phyloP scores from a whole-genome alignment of 371 early-diverging fungal genomes.

The Mucor circinelloides region DNA sequence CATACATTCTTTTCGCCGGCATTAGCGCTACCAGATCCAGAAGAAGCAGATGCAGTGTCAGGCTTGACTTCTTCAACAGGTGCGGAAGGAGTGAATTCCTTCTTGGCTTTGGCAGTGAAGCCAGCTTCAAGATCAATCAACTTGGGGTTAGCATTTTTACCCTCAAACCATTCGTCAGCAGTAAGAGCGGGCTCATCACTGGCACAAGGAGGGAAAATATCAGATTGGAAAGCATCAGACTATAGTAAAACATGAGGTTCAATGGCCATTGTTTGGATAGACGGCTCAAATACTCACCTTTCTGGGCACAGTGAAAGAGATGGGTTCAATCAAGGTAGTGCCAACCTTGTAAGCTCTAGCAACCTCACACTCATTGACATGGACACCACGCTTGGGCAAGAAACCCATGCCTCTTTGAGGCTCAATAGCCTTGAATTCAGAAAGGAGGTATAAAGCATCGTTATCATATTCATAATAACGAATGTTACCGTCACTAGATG shows the following conservation, averaged over 20 bases:
- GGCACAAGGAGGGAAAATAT: conserved; percentile 89
- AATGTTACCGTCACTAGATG: conserved; percentile 92
- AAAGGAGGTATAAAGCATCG: conserved; percentile 76
- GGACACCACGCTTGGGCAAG: conserved; percentile 92
- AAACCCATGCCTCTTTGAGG: conserved; percentile 95
- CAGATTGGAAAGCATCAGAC: conserved; percentile 96
- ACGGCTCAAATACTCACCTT: conserved; percentile 59
- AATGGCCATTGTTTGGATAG: not conserved
- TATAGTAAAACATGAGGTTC: conserved; percentile 28
- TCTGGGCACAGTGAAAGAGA: conserved; percentile 96
- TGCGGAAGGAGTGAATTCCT: conserved; percentile 74
- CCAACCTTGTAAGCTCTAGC: conserved; percentile 92
- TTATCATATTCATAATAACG: conserved; percentile 96
- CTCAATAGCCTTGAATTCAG: conserved; percentile 88
- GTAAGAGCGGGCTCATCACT: conserved; percentile 86
- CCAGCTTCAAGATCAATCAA: conserved; percentile 85
- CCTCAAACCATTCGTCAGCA: conserved; percentile 89
- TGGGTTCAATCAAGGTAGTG: conserved; percentile 88
- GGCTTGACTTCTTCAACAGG: conserved; percentile 56
- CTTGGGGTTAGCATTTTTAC: conserved; percentile 79
- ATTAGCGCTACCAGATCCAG: conserved; percentile 6
- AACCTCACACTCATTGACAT: conserved; percentile 87
- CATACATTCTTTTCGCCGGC: conserved; percentile 69
- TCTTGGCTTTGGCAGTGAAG: conserved; percentile 68
- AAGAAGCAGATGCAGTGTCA: conserved; percentile 1